Percentiles rank a stretch among this genome's conserved stretches.
Conservation (phyloP, 176 grass and related monocot species). For the Musa beccarii region DNA sequence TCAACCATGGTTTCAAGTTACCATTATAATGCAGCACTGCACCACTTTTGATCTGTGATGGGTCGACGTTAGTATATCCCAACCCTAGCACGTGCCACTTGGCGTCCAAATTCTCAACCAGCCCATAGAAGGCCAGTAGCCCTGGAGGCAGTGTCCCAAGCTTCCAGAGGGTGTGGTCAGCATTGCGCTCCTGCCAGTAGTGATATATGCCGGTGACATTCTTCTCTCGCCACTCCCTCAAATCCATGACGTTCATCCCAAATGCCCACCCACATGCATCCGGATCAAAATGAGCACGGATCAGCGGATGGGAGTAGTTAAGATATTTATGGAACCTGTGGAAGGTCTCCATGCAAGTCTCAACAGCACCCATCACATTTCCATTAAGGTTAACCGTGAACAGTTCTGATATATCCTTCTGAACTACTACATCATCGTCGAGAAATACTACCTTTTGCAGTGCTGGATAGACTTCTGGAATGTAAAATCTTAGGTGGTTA, state of each 20-base stretch:
- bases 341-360: slow-evolving; percentile 98
- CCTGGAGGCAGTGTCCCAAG: slow-evolving; percentile 89
- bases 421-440: slow-evolving; percentile 88
- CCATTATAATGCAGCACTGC: slow-evolving; percentile 98
- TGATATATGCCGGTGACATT: slow-evolving; percentile 98
- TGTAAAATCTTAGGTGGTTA: slow-evolving; percentile 94
- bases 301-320: slow-evolving; percentile 90
- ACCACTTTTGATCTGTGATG: slow-evolving; percentile 49
- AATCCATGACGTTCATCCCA: slow-evolving; percentile 95
- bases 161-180: slow-evolving; percentile 95
- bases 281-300: slow-evolving; percentile 90
- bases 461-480: slow-evolving; percentile 87
- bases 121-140: slow-evolving; percentile 83
- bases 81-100: slow-evolving; percentile 95
- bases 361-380: slow-evolving; percentile 97
- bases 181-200: slow-evolving; percentile 92
- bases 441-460: slow-evolving; percentile 86
- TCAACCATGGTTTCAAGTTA: slow-evolving; percentile 96
- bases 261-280: slow-evolving; percentile 99
- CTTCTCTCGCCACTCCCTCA: slow-evolving; percentile 76
- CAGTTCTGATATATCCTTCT: slow-evolving; percentile 74
- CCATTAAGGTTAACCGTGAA: slow-evolving; percentile 74
- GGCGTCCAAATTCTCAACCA: slow-evolving; percentile 74
- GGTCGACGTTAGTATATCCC: slow-evolving; percentile 81
- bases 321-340: slow-evolving; percentile 97